Percentiles rank a stretch among this genome's conserved stretches.
Evolutionary conservation across 78 protist species (phyloP).

Genomic region (Monocercomonoides exilis): DNA sequence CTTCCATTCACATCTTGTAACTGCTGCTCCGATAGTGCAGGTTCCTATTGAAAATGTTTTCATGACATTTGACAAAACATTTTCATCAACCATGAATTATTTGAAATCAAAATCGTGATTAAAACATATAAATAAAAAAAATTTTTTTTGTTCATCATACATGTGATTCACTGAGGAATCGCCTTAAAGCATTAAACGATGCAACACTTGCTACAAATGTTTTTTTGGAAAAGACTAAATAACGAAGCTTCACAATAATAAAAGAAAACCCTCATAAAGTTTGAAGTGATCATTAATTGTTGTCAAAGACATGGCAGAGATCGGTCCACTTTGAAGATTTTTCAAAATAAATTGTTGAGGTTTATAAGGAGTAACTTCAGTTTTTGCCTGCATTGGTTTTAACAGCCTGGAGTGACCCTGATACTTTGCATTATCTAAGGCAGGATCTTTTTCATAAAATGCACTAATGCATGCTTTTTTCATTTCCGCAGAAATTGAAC

Average conservation of each 20-base stretch:
- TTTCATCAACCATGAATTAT: not conserved
- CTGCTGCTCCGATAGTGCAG: not conserved
- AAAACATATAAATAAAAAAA: too few species aligned
- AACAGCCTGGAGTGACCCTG: not conserved
- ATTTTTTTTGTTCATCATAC: too few species aligned
- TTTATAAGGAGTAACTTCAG: not conserved
- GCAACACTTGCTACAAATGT: not conserved
- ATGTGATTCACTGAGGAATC: too few species aligned
- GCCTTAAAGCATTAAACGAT: not conserved
- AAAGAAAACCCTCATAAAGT: not conserved
- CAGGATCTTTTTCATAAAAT: too few species aligned
- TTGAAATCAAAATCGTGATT: too few species aligned
- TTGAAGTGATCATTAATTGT: not conserved
- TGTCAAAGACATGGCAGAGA: not conserved
- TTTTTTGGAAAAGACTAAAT: too few species aligned
- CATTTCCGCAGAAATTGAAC: too few species aligned
- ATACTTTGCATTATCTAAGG: too few species aligned
- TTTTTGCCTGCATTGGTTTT: not conserved
- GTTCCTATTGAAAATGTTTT: too few species aligned
- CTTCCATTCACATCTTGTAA: not conserved
- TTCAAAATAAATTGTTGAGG: not conserved
- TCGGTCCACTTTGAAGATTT: not conserved
- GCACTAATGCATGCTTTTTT: too few species aligned
- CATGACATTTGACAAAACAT: not conserved
- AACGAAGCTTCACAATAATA: not conserved